Percentiles rank a stretch among this genome's conserved stretches.
These are phyloP conservation scores for Russula dissimulans DNA, from an alignment of 768 basidiomycete species.

Conservation along the genomic window DNA sequence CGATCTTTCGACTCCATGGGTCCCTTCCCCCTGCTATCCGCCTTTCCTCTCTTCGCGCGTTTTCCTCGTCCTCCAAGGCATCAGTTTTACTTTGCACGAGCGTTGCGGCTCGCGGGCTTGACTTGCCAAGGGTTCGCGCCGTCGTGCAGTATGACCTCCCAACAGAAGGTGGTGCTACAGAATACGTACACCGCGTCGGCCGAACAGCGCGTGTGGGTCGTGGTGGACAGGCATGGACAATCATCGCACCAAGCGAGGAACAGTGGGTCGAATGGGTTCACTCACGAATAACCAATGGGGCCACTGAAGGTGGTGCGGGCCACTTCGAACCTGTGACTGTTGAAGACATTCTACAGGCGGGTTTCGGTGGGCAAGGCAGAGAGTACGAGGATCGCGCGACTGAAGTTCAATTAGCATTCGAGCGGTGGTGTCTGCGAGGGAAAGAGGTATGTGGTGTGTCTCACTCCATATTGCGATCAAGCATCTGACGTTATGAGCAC, in stretches of 20 bases:
- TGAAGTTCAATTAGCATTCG: constrained; percentile 90
- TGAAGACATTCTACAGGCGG: constrained; percentile 63
- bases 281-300: constrained; percentile 60
- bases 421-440: constrained; percentile 77
- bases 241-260: constrained; percentile 78
- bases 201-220: constrained; percentile 94
- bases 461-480: neutral
- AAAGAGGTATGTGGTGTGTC: constrained; percentile 44
- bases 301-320: constrained; percentile 28
- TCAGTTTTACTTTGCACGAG: constrained; percentile 89
- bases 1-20: constrained; percentile 86
- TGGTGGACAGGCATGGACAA: constrained; percentile 92
- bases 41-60: constrained; percentile 72
- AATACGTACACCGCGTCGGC: constrained; percentile 95
- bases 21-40: constrained; percentile 78
- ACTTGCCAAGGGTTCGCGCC: constrained; percentile 86
- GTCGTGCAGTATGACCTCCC: constrained; percentile 97
- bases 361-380: constrained; percentile 74
- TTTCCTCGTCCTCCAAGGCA: constrained; percentile 41
- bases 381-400: constrained; percentile 90
- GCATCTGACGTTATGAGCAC: neutral
- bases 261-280: constrained; percentile 92
- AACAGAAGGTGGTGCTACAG: constrained; percentile 91
- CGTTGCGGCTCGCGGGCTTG: constrained; percentile 96
- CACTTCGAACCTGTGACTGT: constrained; percentile 54